These are phyloP conservation scores for Allium fistulosum DNA, from an alignment of 106 monocot genomes.

Conservation along the genomic window DNA sequence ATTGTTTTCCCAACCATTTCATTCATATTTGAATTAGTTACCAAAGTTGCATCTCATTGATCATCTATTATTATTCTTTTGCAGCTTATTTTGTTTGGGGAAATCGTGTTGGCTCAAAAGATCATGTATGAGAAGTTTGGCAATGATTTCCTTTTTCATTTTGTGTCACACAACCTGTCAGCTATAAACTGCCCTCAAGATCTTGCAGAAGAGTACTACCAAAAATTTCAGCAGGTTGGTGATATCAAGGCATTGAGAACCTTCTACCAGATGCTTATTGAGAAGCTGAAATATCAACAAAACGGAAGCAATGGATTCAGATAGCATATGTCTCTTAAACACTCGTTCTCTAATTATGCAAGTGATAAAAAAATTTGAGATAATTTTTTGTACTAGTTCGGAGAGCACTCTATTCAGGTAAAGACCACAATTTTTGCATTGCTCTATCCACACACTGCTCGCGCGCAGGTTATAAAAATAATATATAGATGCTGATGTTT, in stretches of 20 bases:
- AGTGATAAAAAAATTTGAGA: no score
- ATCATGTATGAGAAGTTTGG: conserved; percentile 91
- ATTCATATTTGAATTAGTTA: no score
- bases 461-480: no score
- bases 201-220: conserved; percentile 66
- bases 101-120: conserved; percentile 76
- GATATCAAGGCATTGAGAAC: conserved; percentile 68
- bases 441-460: no score
- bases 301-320: conserved; percentile 93
- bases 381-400: no score
- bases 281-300: conserved; percentile 81
- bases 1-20: no score
- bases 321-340: conserved; percentile 33
- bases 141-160: conserved; percentile 53
- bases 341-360: no score
- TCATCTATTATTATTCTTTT: background rate
- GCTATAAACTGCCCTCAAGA: conserved; percentile 73
- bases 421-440: no score
- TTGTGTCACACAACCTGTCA: conserved; percentile 54
- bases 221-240: conserved; percentile 66
- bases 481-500: no score
- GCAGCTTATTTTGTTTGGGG: conserved; percentile 87
- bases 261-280: conserved; percentile 76
- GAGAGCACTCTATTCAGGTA: no score
- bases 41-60: no score